Percentiles rank a stretch among this genome's conserved stretches.
These are phyloP conservation scores for Davidsoniella virescens DNA, from an alignment of 2,329 filamentous ascomycete species.

Conservation along the genomic window DNA sequence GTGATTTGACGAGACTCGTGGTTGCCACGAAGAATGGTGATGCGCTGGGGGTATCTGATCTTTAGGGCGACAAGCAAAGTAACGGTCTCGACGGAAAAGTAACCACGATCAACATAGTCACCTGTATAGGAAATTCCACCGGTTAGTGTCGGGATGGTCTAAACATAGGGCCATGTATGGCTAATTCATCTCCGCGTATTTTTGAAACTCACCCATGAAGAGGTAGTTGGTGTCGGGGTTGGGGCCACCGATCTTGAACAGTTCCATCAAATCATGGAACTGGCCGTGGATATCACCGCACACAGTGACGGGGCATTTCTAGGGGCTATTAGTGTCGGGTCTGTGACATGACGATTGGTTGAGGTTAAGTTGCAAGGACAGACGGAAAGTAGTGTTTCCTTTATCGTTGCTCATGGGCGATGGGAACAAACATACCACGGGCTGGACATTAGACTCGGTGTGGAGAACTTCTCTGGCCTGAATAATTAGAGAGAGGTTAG, in stretches of 20 bases:
- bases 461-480: constrained; percentile 91
- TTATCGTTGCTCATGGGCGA: background rate
- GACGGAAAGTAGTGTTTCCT: background rate
- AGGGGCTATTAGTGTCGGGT: constrained; percentile 3
- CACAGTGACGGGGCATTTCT: constrained; percentile 98
- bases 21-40: constrained; percentile 96
- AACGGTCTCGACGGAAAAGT: constrained; percentile 97
- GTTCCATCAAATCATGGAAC: constrained; percentile 97
- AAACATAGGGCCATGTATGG: too few relatives aligned
- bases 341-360: background rate
- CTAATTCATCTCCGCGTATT: background rate
- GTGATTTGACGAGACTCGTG: constrained; percentile 99
- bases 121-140: constrained; percentile 32
- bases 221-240: constrained; percentile 99
- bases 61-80: constrained; percentile 92
- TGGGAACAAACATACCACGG: constrained; percentile 53
- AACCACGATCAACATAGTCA: constrained; percentile 96
- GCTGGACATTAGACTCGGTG: constrained; percentile 96
- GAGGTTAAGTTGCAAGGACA: background rate
- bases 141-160: background rate
- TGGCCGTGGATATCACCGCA: constrained; percentile 98
- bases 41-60: constrained; percentile 93
- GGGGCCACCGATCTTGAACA: constrained; percentile 96
- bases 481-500: constrained; percentile 4
- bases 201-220: constrained; percentile 72